A percentile compares a stretch with the other conserved stretches of the same genome.
Evolutionary conservation across 192 early-diverging fungal genomes (phyloP).

Genomic region (Backusella tuberculispora): DNA sequence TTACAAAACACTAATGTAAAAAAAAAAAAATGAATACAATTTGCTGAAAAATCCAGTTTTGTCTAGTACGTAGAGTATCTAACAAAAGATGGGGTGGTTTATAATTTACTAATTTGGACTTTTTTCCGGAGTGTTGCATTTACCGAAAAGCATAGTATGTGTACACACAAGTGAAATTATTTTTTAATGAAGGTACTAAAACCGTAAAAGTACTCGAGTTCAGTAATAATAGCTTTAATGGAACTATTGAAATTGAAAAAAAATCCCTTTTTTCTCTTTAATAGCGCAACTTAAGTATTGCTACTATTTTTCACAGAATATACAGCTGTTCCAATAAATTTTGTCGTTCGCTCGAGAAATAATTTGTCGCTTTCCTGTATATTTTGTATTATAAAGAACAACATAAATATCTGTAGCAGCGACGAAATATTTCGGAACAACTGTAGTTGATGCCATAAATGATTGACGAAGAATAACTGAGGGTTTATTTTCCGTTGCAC

Average conservation of each 20-base stretch:
- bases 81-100: not conserved
- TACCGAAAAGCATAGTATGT: conserved; percentile 9
- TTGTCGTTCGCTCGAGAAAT: too few relatives aligned
- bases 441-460: not conserved
- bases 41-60: too few relatives aligned
- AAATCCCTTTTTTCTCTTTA: not conserved
- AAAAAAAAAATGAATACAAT: too few relatives aligned
- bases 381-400: too few relatives aligned
- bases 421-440: too few relatives aligned
- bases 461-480: not conserved
- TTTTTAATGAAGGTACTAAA: not conserved
- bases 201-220: not conserved
- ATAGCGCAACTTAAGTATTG: not conserved
- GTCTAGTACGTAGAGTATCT: not conserved
- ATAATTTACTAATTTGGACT: not conserved
- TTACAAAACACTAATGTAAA: too few relatives aligned
- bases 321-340: too few relatives aligned
- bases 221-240: not conserved
- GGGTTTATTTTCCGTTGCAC: not conserved
- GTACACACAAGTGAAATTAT: not conserved
- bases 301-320: not conserved
- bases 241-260: not conserved
- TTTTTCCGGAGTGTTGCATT: not conserved
- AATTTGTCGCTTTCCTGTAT: too few relatives aligned
- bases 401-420: too few relatives aligned